A percentile compares a stretch with the other conserved stretches of the same genome.
Evolutionary conservation across 306 rosid genomes (phyloP).

Genomic region (Boehmeria nivea): DNA sequence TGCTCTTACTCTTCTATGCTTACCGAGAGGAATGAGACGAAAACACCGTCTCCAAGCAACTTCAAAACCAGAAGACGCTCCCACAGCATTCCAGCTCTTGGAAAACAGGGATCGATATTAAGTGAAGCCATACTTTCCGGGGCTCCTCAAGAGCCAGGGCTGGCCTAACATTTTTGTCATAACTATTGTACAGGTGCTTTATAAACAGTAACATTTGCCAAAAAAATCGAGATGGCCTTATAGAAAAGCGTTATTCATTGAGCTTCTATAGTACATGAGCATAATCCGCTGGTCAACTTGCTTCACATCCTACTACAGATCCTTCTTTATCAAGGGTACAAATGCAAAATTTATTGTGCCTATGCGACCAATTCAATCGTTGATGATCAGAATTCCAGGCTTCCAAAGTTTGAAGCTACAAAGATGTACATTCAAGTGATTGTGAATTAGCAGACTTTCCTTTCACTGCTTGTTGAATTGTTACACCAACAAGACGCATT

Average conservation of each 20-base stretch:
- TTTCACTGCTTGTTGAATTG: no score
- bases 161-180: background rate
- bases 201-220: background rate
- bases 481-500: no score
- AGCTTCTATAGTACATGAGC: no score
- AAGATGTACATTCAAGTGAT: no score
- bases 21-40: conserved; percentile 42
- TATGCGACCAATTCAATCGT: no score
- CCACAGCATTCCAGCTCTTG: conserved; percentile 70
- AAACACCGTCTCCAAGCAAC: conserved; percentile 31
- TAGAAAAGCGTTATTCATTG: background rate
- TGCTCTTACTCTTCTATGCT: conserved; percentile 48
- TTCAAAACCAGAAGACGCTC: conserved; percentile 61
- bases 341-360: no score
- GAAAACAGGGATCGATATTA: conserved; percentile 45
- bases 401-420: no score
- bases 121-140: conserved; percentile 64
- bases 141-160: conserved; percentile 47
- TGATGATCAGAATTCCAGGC: no score
- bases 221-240: background rate
- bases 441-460: no score
- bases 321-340: no score
- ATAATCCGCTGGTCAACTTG: no score
- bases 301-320: no score
- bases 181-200: conserved; percentile 3